Conservation (phyloP, 73 alveolate species). For the Paramecium octaurelia region DNA sequence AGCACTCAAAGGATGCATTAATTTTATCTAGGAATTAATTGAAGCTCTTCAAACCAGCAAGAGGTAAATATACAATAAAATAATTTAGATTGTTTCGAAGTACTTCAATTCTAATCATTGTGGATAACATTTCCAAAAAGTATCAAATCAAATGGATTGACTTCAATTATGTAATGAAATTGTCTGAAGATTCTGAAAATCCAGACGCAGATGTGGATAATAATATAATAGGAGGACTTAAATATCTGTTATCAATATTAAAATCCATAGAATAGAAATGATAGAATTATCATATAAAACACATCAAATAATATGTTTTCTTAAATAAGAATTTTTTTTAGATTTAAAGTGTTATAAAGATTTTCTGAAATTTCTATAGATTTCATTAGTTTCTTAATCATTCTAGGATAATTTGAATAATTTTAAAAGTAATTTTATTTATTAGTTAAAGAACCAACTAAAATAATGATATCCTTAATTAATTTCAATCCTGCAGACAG, state of each 20-base stretch:
- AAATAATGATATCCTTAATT: constrained; percentile 22
- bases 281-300: not conserved
- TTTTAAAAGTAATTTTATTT: not conserved
- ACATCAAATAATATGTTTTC: not conserved
- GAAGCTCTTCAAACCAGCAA: not conserved
- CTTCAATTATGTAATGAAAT: not conserved
- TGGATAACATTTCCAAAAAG: not conserved
- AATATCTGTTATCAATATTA: not conserved
- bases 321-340: not conserved
- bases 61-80: not conserved
- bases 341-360: too few species aligned
- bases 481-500: constrained; percentile 28
- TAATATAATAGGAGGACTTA: not conserved
- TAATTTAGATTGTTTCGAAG: not conserved
- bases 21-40: not conserved
- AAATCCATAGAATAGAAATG: not conserved
- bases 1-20: not conserved
- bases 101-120: not conserved
- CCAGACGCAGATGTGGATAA: not conserved
- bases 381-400: not conserved
- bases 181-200: not conserved
- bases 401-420: not conserved
- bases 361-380: too few species aligned
- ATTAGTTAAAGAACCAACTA: not conserved
- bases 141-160: constrained; percentile 1